Base-by-base conservation (phyloP, 129 eudicot species). In the Centrapalus pauciflorus region DNA sequence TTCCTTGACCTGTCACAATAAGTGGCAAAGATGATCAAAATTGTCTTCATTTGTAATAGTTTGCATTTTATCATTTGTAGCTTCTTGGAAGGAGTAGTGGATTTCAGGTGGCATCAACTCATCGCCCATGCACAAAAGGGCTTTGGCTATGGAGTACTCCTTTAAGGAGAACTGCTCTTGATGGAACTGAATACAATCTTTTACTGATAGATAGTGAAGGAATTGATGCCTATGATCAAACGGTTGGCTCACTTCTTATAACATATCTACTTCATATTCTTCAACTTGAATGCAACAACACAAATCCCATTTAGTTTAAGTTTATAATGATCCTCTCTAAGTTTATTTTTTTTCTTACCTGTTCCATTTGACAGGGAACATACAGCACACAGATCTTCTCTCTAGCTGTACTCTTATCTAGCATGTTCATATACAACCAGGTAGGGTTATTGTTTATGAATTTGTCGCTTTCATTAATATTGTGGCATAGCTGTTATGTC, bases 141-240 rank as follows among this genome's bases (percentile, higher is more conserved):
- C 92, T 94, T 72, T 94, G 99, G 99, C 55, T 94, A 58, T 94
- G 99, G 99, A 94, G 99, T 73, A 74, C 95, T 37, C 99, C 99
- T n/a, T 28, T 94, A 55, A 81, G 83, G 79, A 94, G 97, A 77
- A 89, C 95, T 51, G 95, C 99, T 30, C 93, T 94, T 63, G 99
- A 89, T 84, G 99, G 97, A 71, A 89, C 97, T n/a, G 97, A 84
- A 41, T 94, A 86, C 92, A 94, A 75, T 68, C 97, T 94, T 46
- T 45, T 94, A 71, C 97, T 94, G 21, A 65, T 94, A 61, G 99
- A 94, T 64, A 84, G 90, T 38, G 99, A 94, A 85, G 99, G 99
- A 71, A 94, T 94, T 75, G 99, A 94, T 81, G 97, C 99, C 35
- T 94, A 89, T 71, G 99, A 94, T 82, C 99, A 94, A 82, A 94